Conservation (phyloP, 179 eudicot genomes). For the Sideroxylon spinosum region DNA sequence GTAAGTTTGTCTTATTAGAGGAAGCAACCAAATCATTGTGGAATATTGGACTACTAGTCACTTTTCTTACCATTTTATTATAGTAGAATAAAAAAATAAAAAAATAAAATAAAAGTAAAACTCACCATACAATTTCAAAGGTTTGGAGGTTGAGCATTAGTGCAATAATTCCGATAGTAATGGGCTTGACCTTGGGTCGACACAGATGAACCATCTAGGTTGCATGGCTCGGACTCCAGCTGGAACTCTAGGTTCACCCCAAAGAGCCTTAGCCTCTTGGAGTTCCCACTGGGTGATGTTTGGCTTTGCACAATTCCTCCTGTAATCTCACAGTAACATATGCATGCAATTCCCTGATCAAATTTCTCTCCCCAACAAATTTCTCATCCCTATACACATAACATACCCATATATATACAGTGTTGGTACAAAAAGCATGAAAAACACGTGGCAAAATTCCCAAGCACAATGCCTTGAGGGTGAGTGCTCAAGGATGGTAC, state of each 20-base stretch:
- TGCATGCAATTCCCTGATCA: not conserved
- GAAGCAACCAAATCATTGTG: conserved; percentile 26
- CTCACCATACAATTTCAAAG: conserved; percentile 22
- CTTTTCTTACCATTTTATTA: no score
- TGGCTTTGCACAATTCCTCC: conserved; percentile 13
- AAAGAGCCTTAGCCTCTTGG: conserved; percentile 50
- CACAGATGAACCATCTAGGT: conserved; percentile 35
- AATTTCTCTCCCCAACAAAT: not conserved
- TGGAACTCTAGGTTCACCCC: conserved; percentile 57
- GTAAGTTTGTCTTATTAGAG: conserved; percentile 21
- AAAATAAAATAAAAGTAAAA: no score
- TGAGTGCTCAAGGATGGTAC: no score
- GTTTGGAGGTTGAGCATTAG: not conserved
- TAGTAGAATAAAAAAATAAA: no score
- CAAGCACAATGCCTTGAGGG: no score
- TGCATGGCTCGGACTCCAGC: conserved; percentile 31
- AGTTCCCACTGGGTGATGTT: conserved; percentile 23
- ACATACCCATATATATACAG: no score
- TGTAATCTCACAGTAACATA: not conserved
- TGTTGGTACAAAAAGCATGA: no score
- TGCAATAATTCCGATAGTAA: not conserved
- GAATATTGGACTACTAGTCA: conserved; percentile 10
- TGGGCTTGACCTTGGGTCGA: conserved; percentile 24
- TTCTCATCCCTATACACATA: not conserved
- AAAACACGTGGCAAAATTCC: no score